Evolutionary conservation across 495 filamentous ascomycete genomes (phyloP), one percentile per base, ranked within the genome.

Genomic region (Evernia prunastri): DNA sequence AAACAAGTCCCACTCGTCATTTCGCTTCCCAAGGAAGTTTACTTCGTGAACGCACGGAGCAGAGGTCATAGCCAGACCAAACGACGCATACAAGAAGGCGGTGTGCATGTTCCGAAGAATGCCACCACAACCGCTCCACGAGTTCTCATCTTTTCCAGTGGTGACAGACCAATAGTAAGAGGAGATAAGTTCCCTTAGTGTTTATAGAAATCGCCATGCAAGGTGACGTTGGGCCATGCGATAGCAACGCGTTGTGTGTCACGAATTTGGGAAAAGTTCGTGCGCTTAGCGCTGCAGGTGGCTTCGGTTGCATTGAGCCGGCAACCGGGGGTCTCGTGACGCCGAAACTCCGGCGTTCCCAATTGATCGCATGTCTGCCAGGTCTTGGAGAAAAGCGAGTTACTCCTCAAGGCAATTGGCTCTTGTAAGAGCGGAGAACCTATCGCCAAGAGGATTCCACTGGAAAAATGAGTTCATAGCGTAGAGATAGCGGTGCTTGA

Each of bases 261-360:
- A 54, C 5, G n/a, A 18, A 20, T 33, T 12, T n/a, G 29, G 31
- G 25, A 56, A 62, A 63, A 63, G 61, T 63, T 63, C 53, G 61
- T 63, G 61, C 36, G 36, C n/a, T 25, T 57, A 57, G 51, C 18
- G n/a, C 36, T 54, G 53, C 51, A 54, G 37, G 39, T 63, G 27
- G 61, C 37, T 56, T 63, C 4, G 51, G 51, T 25, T 63, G 7
- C 42, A 23, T 40, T 4, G 9, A 33, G 27, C 61, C 33, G 9
- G 42, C 9, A 31, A 4, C 49, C 25, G n/a, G n/a, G n/a, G n/a
- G n/a, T n/a, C n/a, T n/a, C n/a, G n/a, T n/a, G n/a, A n/a, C n/a
- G n/a, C n/a, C n/a, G n/a, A n/a, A n/a, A n/a, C n/a, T n/a, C n/a
- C n/a, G n/a, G n/a, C n/a, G n/a, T n/a, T n/a, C n/a, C n/a, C n/a